These are phyloP conservation scores for Phytomonas francai DNA, from an alignment of 208 protist species.

Conservation along the genomic window DNA sequence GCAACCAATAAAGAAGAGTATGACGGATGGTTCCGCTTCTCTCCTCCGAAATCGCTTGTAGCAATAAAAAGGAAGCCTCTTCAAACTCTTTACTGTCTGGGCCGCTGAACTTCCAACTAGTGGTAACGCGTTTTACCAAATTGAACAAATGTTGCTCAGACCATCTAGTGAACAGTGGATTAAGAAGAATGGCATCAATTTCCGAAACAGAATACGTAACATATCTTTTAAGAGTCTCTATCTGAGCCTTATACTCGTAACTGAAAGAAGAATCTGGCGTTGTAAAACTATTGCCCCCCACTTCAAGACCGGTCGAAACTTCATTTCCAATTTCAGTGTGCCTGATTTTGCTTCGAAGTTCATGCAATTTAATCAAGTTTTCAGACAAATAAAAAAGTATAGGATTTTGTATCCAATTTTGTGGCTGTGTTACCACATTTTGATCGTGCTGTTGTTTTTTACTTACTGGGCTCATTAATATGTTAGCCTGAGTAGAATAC, in stretches of 20 bases:
- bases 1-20: constrained; percentile 31
- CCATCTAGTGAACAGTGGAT: constrained; percentile 32
- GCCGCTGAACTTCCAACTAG: constrained; percentile 34
- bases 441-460: not conserved
- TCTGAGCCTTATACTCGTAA: constrained; percentile 15
- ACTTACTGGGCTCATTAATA: not conserved
- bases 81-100: constrained; percentile 41
- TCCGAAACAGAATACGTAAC: constrained; percentile 41
- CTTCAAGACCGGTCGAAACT: not conserved
- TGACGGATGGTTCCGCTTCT: constrained; percentile 26
- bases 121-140: constrained; percentile 29
- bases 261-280: not conserved
- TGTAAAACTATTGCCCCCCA: not conserved
- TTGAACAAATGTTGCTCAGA: constrained; percentile 26
- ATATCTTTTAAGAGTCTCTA: constrained; percentile 18
- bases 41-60: constrained; percentile 46
- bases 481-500: not conserved
- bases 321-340: not conserved
- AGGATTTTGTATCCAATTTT: constrained; percentile 52
- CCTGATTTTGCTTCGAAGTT: constrained; percentile 16
- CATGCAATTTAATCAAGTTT: constrained; percentile 52
- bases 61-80: constrained; percentile 25
- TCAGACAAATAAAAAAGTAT: constrained; percentile 59
- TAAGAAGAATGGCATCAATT: constrained; percentile 30
- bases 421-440: not conserved